Evolutionary conservation across 2,329 filamentous ascomycete genomes (phyloP), one percentile per base, ranked within the genome.

Genomic region (Periglandula ipomoeae): DNA sequence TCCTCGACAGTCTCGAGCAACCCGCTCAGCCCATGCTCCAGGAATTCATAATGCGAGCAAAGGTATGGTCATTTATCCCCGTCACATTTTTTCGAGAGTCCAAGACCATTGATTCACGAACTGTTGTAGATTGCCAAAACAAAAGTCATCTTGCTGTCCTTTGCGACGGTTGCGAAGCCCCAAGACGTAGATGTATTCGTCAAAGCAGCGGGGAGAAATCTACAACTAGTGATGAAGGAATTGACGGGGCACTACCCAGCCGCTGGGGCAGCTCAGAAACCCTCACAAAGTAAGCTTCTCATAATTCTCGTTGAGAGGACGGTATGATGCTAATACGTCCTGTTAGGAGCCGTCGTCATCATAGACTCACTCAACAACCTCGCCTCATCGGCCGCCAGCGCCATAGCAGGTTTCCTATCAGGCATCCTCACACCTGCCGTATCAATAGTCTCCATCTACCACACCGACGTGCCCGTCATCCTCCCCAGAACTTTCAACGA

Each of bases 1-100:
- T 96, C 3, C 74, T 95, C 49, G 91, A 97, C 65, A 87, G 77
- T 30, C 73, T 96, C 26, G 89, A 95, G 68, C 89, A 95, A 67
- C 81, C 83, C 23, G 87, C 82, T 6, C 75, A 73, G 26, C 82
- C 83, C 0, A 68, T 95, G 4, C 55, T 91, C 2, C 69, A 72
- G 17, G 89, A 95, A 65, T 87, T 91, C 65, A 79, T 87, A 47
- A 72, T 75, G 42, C 78, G 90, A 58, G 88, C 86, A 48, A 87
- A 84, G 71, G 87, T 86, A 57, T 19, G 47, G 3, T 10, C 11
- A 34, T 4, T 5, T 26, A 4, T n/a, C 34, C 10, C 9, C 22
- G 7, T 1, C 6, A 6, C 30, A 32, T 32, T 3, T 32, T 32
- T 15, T 15, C 8, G 9, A 32, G n/a, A 13, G 30, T 15, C 8